A percentile compares a stretch with the other conserved stretches of the same genome.
Evolutionary conservation across 495 filamentous ascomycete species (phyloP).

Genomic region (Penicillium mononematosum): DNA sequence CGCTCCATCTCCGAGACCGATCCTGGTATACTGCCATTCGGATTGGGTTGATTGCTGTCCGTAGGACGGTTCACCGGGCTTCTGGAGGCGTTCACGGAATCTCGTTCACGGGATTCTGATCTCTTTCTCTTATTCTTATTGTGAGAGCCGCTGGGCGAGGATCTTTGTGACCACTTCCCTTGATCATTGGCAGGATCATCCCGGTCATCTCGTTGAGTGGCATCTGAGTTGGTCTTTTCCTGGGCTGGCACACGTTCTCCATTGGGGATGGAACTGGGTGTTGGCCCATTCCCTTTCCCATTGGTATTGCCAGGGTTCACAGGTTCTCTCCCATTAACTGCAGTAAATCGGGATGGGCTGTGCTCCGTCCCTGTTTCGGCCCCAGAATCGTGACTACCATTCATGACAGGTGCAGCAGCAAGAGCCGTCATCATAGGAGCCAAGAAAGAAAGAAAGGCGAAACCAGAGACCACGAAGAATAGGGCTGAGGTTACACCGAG

Average conservation of each 20-base stretch:
- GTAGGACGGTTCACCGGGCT: conserved; percentile 21
- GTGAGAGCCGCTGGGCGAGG: conserved; percentile 28
- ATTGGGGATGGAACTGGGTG: conserved; percentile 2
- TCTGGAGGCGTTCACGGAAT: conserved; percentile 15
- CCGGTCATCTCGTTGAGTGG: conserved; percentile 5
- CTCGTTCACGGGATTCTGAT: conserved; percentile 39
- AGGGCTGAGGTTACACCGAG: conserved; percentile 3
- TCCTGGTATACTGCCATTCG: conserved; percentile 22
- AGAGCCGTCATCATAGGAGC: conserved; percentile 42
- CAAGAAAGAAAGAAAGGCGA: neutral
- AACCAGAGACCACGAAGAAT: neutral
- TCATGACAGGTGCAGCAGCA: conserved; percentile 39
- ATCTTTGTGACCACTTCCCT: conserved; percentile 27
- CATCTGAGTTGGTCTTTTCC: conserved; percentile 8
- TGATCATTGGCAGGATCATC: conserved; percentile 19
- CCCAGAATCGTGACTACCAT: conserved; percentile 35
- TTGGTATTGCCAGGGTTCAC: conserved; percentile 12
- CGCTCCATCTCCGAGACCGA: conserved; percentile 30
- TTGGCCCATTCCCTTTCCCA: neutral
- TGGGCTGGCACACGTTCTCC: conserved; percentile 3
- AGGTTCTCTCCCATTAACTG: conserved; percentile 50
- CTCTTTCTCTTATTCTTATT: conserved; percentile 44
- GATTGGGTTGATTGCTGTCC: conserved; percentile 14
- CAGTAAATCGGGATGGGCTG: conserved; percentile 53
- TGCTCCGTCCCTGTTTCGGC: conserved; percentile 44